These are phyloP conservation scores for Phytophthora fragariae DNA, from an alignment of 352 stramenopile genomes.

Conservation along the genomic window DNA sequence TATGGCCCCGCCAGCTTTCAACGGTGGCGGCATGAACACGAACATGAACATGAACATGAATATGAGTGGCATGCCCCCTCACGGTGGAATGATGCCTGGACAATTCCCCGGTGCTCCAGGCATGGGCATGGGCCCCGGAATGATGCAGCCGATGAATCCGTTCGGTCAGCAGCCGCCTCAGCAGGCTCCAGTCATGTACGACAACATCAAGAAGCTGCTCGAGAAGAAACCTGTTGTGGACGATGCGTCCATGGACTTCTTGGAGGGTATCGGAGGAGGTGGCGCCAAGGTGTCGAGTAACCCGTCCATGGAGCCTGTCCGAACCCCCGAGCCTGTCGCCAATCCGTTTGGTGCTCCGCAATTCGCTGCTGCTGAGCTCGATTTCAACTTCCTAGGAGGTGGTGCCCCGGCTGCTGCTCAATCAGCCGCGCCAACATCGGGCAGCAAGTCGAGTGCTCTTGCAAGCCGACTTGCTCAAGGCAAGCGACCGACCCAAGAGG, in stretches of 20 bases:
- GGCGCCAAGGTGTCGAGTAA: constrained; percentile 27
- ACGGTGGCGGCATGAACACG: constrained; percentile 18
- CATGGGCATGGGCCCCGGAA: constrained; percentile 36
- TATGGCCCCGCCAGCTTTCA: constrained; percentile 15
- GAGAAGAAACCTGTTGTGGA: constrained; percentile 78
- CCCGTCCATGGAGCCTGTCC: constrained; percentile 13
- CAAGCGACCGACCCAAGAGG: constrained; percentile 76
- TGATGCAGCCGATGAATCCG: constrained; percentile 37
- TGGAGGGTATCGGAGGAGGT: constrained; percentile 56
- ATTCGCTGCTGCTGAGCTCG: constrained; percentile 18
- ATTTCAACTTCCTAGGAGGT: constrained; percentile 31
- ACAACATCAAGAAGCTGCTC: constrained; percentile 86
- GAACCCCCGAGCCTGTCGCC: constrained; percentile 23
- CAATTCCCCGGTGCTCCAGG: constrained; percentile 26
- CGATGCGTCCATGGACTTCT: constrained; percentile 67
- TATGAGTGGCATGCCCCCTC: constrained; percentile 36
- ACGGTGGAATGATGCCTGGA: constrained; percentile 33
- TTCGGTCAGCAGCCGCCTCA: constrained; percentile 41
- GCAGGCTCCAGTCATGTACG: constrained; percentile 73
- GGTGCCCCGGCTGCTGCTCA: constrained; percentile 16
- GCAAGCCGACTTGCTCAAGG: constrained; percentile 67
- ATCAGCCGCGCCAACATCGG: constrained; percentile 24
- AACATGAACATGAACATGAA: constrained; percentile 31
- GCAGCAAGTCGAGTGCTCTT: constrained; percentile 65
- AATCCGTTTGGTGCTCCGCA: constrained; percentile 31